Evolutionary conservation across 1,284 basidiomycete species (phyloP), one percentile per base, ranked within the genome.

Genomic region (Coriolopsis trogii): DNA sequence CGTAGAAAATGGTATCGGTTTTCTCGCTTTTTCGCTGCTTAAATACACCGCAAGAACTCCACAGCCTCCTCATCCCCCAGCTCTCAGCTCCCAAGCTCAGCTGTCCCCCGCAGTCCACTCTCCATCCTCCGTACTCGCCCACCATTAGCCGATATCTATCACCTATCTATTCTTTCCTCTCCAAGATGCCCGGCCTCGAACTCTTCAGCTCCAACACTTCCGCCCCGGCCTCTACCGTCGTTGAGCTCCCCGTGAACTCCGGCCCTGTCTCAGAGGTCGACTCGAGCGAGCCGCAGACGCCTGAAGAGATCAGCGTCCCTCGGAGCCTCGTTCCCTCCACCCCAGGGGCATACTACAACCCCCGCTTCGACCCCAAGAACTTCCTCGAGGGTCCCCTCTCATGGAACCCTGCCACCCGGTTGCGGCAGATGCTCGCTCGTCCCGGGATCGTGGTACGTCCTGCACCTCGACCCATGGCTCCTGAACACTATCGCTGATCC

Each of bases 371-470:
- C 68, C 83, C 85, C 33, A 78, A 78, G 63, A 87, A 88, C 67
- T 89, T 75, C 69, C 69, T 87, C 36, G 79, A 87, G 16, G 87
- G 86, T 4, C 80, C 85, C 12, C 69, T 89, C 3, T 89, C 87
- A 3, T 67, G 70, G 53, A 84, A 88, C 63, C 77, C 87, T 15
- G 75, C 85, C 8, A 90, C 87, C 3, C 81, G 87, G 37, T 78
- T 90, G 44, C 80, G 87, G 40, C 87, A 90, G 64, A 77, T 89
- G 82, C 80, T 90, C 24, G 86, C 85, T 7, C 75, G 87, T 37
- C 87, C 87, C 7, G 87, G 87, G 28, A 89, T 90, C 49, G 82
- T 90, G 31, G 87, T 89, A 73, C 53, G 82, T 73, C 16, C 10
- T 0, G 15, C 20, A 9, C n/a, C n/a, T 15, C 38, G 28, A 31